Conservation (phyloP, 768 basidiomycete species). For the Boletus sp. region DNA sequence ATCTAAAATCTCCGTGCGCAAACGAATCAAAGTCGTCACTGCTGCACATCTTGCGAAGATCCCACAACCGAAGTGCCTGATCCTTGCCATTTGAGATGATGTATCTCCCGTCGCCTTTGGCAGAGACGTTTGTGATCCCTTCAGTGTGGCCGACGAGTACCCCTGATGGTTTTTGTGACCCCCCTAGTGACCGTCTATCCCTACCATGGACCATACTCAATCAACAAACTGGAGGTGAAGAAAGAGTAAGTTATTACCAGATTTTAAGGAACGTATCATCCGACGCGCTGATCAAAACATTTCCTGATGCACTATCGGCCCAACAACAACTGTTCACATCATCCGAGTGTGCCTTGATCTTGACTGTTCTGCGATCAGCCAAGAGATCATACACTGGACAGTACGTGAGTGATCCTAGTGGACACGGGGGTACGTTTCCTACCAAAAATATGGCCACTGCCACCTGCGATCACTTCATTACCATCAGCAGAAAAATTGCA, state of each 20-base stretch:
- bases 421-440: constrained; percentile 2
- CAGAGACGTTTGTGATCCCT: constrained; percentile 90
- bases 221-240: not conserved
- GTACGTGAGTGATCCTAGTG: not conserved
- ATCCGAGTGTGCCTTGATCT: constrained; percentile 80
- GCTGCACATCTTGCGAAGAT: constrained; percentile 87
- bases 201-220: constrained; percentile 27
- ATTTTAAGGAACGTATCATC: constrained; percentile 95
- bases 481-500: constrained; percentile 96
- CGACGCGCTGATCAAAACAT: constrained; percentile 91
- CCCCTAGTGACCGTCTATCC: constrained; percentile 49
- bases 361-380: constrained; percentile 72
- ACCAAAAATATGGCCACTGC: constrained; percentile 79
- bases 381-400: constrained; percentile 84
- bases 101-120: constrained; percentile 96
- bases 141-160: constrained; percentile 95
- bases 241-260: constrained; percentile 54
- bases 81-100: constrained; percentile 96
- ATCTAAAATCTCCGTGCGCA: constrained; percentile 49
- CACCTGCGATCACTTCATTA: constrained; percentile 92
- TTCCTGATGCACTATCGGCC: constrained; percentile 90
- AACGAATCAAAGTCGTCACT: constrained; percentile 63
- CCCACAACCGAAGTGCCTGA: constrained; percentile 88
- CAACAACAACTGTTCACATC: constrained; percentile 97
- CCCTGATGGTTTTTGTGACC: constrained; percentile 74